Evolutionary conservation across 768 basidiomycete genomes (phyloP), one percentile per base, ranked within the genome.

Genomic region (Neoboletus subvelutipes): DNA sequence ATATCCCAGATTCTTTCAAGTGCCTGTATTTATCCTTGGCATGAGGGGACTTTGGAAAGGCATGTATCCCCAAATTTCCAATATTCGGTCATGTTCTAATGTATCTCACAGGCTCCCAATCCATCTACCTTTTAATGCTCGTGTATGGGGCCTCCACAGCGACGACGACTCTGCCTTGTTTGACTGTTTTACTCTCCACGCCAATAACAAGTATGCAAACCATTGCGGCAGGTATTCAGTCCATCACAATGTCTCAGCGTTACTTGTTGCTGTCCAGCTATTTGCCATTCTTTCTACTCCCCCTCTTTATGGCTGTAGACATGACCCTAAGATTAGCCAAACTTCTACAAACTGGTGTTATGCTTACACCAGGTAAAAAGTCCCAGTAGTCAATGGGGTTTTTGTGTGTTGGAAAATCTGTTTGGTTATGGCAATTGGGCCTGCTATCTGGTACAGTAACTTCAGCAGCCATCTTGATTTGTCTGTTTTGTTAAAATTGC

Each of bases 11-110:
- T 58, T 83, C 48, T 87, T 89, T 69, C 92, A 93, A 66, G 71
- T 92, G 0, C 93, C 93, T 0, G 79, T 86, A 0, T 93, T 93
- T 67, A 62, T 92, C 43, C 56, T 93, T n/a, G 89, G 87, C 13
- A 77, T 82, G 45, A 73, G 74, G 15, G 84, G 80, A 0, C 74
- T 90, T 13, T 86, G 80, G 78, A 78, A 74, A 63, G 81, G 88
- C 81, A 61, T 31, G 24, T 28, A 42, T 26, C 3, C 20, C 28
- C 3, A 9, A 8, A n/a, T 54, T 55, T 26, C 39, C 15, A 10
- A 17, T n/a, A 12, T 4, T 12, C 43, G 10, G 11, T n/a, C 15
- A 11, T 45, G 39, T 46, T 34, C 22, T 57, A 31, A 59, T n/a
- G 18, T 28, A 20, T 41, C 47, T 28, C 12, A n/a, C 63, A 87